phyloP scores from a whole-genome alignment of 2,329 filamentous ascomycete genomes.

The Colletotrichum cordylinicola region DNA sequence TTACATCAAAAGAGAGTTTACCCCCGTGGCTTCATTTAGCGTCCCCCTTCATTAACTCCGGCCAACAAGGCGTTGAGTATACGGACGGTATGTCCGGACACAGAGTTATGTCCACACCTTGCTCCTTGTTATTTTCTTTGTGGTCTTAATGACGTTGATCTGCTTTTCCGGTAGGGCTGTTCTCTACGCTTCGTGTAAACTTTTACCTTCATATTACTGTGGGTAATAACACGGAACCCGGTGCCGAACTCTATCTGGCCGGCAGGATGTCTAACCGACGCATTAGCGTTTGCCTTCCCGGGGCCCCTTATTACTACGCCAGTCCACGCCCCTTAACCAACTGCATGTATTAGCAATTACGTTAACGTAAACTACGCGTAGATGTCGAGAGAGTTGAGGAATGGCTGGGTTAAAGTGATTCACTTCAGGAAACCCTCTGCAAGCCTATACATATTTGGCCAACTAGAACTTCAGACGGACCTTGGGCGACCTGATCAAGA shows the following conservation, averaged over 20 bases:
- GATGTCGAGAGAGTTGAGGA: not conserved
- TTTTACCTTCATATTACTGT: not conserved
- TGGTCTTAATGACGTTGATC: not conserved
- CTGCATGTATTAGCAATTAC: not conserved
- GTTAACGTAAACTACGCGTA: not conserved
- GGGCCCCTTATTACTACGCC: not conserved
- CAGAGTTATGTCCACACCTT: not conserved
- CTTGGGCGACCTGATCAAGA: not conserved
- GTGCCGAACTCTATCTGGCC: not conserved
- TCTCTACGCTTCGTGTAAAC: not conserved
- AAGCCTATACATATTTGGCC: not conserved
- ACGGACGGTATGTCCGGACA: not conserved
- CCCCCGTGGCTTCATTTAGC: not conserved
- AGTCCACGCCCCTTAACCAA: not conserved
- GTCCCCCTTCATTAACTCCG: not conserved
- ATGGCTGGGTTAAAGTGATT: not conserved
- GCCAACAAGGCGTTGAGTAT: not conserved
- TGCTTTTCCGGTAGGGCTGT: not conserved
- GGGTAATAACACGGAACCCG: not conserved
- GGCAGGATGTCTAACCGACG: not conserved
- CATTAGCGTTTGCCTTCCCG: not conserved
- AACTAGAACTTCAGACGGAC: not conserved
- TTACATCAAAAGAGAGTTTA: not conserved
- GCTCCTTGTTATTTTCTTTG: not conserved
- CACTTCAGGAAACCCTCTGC: not conserved